Evolutionary conservation across 2,329 filamentous ascomycete genomes (phyloP).

Genomic region (Alternaria arborescens): DNA sequence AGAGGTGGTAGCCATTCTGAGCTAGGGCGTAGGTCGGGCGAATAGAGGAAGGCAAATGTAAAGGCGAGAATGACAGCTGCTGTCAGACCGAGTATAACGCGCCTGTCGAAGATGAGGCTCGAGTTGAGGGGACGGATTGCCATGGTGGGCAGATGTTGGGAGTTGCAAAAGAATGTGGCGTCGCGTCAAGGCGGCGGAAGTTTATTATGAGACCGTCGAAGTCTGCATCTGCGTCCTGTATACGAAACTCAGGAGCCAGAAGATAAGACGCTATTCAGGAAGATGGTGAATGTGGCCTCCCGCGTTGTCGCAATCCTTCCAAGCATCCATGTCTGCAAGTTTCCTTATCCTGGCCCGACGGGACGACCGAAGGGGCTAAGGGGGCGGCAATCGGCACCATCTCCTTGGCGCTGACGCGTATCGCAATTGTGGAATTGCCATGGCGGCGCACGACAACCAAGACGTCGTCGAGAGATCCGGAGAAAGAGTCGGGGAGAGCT

Average conservation of each 20-base stretch:
- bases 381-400: slow-evolving; percentile 31
- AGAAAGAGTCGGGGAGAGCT: not conserved
- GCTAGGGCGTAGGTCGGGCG: slow-evolving; percentile 34
- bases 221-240: slow-evolving; percentile 25
- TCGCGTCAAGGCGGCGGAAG: slow-evolving; percentile 2
- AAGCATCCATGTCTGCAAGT: slow-evolving; percentile 20
- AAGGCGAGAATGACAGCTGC: slow-evolving; percentile 33
- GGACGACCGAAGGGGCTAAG: slow-evolving; percentile 28
- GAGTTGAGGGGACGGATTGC: slow-evolving; percentile 36
- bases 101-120: slow-evolving; percentile 39
- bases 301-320: slow-evolving; percentile 10
- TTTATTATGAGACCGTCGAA: slow-evolving; percentile 4
- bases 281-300: slow-evolving; percentile 1
- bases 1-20: slow-evolving; percentile 39
- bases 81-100: slow-evolving; percentile 33
- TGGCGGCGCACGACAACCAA: not conserved
- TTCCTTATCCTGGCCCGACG: slow-evolving; percentile 16
- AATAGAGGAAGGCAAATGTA: slow-evolving; percentile 39
- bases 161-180: slow-evolving; percentile 14
- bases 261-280: not conserved
- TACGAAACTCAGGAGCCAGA: not conserved
- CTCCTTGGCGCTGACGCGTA: slow-evolving; percentile 35
- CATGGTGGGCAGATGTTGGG: slow-evolving; percentile 17
- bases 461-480: not conserved
- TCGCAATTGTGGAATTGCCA: slow-evolving; percentile 10